These are phyloP conservation scores for Pyrus hybrid DNA, from an alignment of 331 rosid species.

Conservation along the genomic window DNA sequence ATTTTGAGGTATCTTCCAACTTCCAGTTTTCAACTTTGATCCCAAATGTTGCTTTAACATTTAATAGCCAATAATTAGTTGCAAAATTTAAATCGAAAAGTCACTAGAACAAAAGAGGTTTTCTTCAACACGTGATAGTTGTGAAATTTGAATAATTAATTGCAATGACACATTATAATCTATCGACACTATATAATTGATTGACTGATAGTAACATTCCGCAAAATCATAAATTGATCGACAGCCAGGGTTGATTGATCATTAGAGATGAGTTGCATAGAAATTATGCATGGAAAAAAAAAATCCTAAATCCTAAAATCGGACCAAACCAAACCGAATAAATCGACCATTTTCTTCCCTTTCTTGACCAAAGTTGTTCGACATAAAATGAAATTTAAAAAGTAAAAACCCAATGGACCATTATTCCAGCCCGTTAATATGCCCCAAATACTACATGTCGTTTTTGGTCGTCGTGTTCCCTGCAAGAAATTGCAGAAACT, in stretches of 20 bases:
- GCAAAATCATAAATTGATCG: not conserved
- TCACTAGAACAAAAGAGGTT: not conserved
- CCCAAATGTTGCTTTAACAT: too few relatives aligned
- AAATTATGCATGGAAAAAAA: not conserved
- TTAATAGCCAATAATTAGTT: too few relatives aligned
- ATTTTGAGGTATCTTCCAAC: too few relatives aligned
- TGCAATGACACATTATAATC: not conserved
- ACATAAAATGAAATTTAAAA: too few relatives aligned
- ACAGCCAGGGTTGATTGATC: not conserved
- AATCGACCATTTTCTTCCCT: too few relatives aligned
- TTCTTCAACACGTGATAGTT: too few relatives aligned
- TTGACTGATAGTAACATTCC: not conserved
- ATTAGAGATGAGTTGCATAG: not conserved
- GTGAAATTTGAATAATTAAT: too few relatives aligned
- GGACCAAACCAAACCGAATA: too few relatives aligned
- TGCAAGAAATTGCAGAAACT: not conserved
- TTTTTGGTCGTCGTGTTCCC: not conserved
- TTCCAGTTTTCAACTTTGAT: too few relatives aligned
- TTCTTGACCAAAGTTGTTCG: not conserved
- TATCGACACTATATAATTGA: not conserved
- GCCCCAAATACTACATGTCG: not conserved
- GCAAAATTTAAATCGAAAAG: too few relatives aligned
- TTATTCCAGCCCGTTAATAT: not conserved
- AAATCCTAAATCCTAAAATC: too few relatives aligned
- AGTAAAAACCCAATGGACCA: not conserved